Base-by-base conservation (phyloP, 495 filamentous ascomycete genomes). In the Daldinia grandis region DNA sequence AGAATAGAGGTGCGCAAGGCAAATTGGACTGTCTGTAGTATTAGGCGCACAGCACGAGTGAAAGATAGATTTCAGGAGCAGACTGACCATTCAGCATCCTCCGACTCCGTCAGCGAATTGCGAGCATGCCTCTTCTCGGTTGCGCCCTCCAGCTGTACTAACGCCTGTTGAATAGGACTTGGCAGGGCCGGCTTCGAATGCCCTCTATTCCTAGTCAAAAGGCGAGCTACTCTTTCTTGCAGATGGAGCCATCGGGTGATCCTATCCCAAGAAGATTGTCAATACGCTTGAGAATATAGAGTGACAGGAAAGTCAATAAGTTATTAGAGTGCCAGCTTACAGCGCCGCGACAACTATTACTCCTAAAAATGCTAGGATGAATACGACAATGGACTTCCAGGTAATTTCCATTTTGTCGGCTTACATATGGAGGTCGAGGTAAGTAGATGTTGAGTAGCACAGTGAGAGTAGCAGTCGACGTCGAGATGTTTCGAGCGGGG, bases 41-140 rank as follows among this genome's bases (percentile, higher is more conserved):
- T 66, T 30, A 69, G 66, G 25, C 42, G 27, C 9, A 2, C 1
- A 35, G 12, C 7, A 58, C 21, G 17, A 12, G 58, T 21, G 44
- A 17, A 17, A 27, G 0, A 61, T 19, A 4, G 5, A 10, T 19
- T 53, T 21, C 4, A 27, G 28, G 19, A 9, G 35, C 24, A 12
- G 30, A 4, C 66, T 60, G 4, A 73, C 71, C 71, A 74, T 40
- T 70, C 62, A 2, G 58, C 62, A 0, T 67, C 62, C 58, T 66
- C 54, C 4, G 58, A 44, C 27, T 70, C 71, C 4, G 62, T 66
- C 49, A 58, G 27, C 5, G 62, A 31, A 19, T 73, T 69, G 21
- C 62, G 62, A 15, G 14, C 5, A 0, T 28, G 15, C 24, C 58
- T 59, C 35, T 67, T 66, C 28, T 74, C 71, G 5, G 66, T 71